A percentile compares a stretch with the other conserved stretches of the same genome.
These are phyloP conservation scores for Periconia sp. DNA, from an alignment of 2,329 filamentous ascomycete species.

Conservation along the genomic window DNA sequence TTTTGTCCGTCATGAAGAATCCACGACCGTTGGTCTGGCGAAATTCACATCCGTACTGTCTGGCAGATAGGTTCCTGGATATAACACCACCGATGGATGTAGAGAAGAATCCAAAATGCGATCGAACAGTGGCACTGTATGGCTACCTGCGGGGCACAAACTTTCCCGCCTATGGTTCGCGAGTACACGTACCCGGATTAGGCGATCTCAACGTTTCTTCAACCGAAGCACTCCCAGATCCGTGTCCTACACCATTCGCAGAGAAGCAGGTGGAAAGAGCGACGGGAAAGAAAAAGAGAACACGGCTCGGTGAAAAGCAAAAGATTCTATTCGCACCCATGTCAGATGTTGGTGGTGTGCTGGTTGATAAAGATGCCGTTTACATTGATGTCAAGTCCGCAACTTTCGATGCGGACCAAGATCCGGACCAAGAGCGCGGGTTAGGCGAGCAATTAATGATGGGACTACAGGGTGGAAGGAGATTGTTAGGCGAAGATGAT, in stretches of 20 bases:
- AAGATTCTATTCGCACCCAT: conserved; percentile 96
- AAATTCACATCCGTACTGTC: conserved; percentile 91
- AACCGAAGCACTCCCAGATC: conserved; percentile 89
- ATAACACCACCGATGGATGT: conserved; percentile 92
- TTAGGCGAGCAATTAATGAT: conserved; percentile 95
- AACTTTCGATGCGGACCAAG: conserved; percentile 72
- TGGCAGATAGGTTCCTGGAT: conserved; percentile 94
- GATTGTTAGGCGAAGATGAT: conserved; percentile 80
- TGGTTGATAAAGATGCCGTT: conserved; percentile 96
- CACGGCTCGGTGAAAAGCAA: conserved; percentile 91
- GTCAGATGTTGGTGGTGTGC: conserved; percentile 94
- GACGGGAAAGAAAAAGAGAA: conserved; percentile 79
- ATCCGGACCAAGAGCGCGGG: conserved; percentile 74
- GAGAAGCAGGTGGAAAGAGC: conserved; percentile 85
- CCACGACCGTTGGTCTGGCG: conserved; percentile 95
- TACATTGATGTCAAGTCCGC: conserved; percentile 78
- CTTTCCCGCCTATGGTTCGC: conserved; percentile 82
- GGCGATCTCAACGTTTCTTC: conserved; percentile 84
- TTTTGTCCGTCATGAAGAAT: conserved; percentile 99
- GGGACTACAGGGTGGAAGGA: conserved; percentile 81
- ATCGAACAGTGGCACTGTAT: conserved; percentile 88
- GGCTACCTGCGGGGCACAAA: conserved; percentile 96
- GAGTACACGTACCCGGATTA: conserved; percentile 90
- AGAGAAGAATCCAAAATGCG: conserved; percentile 86
- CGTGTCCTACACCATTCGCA: conserved; percentile 91